Percentiles rank a stretch among this genome's conserved stretches.
These are phyloP conservation scores for Vitis vinifera DNA, from an alignment of 164 flowering plant species.

Conservation along the genomic window DNA sequence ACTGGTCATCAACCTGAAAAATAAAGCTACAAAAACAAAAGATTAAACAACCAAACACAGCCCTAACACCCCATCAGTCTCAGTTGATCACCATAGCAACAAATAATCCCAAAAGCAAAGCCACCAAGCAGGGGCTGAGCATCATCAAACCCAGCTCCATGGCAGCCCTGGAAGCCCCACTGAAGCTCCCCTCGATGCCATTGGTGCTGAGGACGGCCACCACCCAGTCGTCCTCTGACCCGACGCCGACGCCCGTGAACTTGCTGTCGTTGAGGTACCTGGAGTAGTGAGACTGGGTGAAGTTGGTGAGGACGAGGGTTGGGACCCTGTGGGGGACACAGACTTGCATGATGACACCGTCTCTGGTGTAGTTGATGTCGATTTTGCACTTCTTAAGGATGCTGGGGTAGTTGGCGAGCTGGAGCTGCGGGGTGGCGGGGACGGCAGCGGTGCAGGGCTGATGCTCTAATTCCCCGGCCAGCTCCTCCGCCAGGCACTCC, in stretches of 20 bases:
- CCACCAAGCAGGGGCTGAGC: neutral
- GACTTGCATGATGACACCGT: slow-evolving; percentile 41
- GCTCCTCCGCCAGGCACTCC: slow-evolving; percentile 43
- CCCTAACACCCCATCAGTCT: too few species aligned
- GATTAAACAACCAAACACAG: too few species aligned
- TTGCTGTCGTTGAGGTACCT: slow-evolving; percentile 38
- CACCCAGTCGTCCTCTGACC: slow-evolving; percentile 55
- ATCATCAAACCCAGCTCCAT: neutral
- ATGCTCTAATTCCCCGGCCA: slow-evolving; percentile 53
- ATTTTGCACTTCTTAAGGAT: slow-evolving; percentile 36
- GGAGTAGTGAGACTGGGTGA: slow-evolving; percentile 37
- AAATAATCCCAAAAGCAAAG: slow-evolving; percentile 1
- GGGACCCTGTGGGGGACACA: slow-evolving; percentile 40
- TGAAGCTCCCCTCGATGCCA: slow-evolving; percentile 36
- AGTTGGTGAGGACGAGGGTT: slow-evolving; percentile 62
- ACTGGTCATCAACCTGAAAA: too few species aligned
- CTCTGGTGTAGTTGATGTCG: slow-evolving; percentile 32
- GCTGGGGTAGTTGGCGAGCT: slow-evolving; percentile 33
- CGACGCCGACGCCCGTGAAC: slow-evolving; percentile 47
- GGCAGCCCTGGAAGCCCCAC: slow-evolving; percentile 9
- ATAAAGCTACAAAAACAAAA: too few species aligned
- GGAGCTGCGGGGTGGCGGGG: slow-evolving; percentile 30
- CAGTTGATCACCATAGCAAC: neutral
- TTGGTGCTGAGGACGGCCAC: slow-evolving; percentile 43
- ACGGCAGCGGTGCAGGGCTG: slow-evolving; percentile 47